Percentiles rank a stretch among this genome's conserved stretches.
phyloP scores from a whole-genome alignment of 345 rosid genomes.

The Anastatica hierochuntica region DNA sequence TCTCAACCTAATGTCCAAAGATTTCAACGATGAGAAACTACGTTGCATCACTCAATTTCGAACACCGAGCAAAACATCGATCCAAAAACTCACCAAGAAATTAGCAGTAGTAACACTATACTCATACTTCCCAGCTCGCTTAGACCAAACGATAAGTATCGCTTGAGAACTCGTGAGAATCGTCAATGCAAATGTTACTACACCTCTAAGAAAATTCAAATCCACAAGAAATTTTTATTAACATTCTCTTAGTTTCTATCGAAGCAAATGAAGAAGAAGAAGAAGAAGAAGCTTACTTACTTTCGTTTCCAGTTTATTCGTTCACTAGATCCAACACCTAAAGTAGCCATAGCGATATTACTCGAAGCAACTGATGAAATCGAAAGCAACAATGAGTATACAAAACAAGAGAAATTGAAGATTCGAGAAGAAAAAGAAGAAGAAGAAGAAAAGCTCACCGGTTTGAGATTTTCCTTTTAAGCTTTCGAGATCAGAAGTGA shows the following conservation, averaged over 20 bases:
- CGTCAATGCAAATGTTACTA: slow-evolving; percentile 78
- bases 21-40: slow-evolving; percentile 3
- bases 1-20: slow-evolving; percentile 61
- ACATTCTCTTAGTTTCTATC: no score
- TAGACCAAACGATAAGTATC: slow-evolving; percentile 94
- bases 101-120: slow-evolving; percentile 96
- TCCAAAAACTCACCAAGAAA: slow-evolving; percentile 59
- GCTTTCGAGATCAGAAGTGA: slow-evolving; percentile 22
- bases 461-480: slow-evolving; percentile 24
- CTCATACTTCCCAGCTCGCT: slow-evolving; percentile 95
- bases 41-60: neutral
- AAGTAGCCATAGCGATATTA: slow-evolving; percentile 30
- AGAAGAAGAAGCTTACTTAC: slow-evolving; percentile 34
- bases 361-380: slow-evolving; percentile 30
- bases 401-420: neutral
- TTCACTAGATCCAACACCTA: slow-evolving; percentile 33
- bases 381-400: slow-evolving; percentile 9
- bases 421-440: neutral
- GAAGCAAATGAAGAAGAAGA: neutral
- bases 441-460: neutral
- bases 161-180: slow-evolving; percentile 95
- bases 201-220: slow-evolving; percentile 38
- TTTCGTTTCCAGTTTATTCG: slow-evolving; percentile 57
- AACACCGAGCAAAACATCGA: neutral
- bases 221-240: no score